Base-by-base conservation (phyloP, 176 grass and related monocot species). In the Leersia perrieri region DNA sequence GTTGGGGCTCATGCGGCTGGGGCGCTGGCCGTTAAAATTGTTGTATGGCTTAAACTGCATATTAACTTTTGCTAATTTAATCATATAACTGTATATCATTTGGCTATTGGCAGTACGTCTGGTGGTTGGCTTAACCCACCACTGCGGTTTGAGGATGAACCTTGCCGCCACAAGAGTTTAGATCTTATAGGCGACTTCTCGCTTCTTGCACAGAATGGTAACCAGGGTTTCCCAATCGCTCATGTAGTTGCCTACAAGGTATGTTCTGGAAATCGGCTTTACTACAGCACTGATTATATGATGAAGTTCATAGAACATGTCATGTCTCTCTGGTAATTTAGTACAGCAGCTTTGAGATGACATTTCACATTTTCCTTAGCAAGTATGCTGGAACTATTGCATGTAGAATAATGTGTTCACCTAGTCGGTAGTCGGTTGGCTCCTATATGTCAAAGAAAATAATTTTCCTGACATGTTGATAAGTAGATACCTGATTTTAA, bases 191-290 rank as follows among this genome's bases (percentile, higher is more conserved):
- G 96, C 15, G 96, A 98, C 60, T 89, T 95, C 57, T 98, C 96
- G 36, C 90, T 98, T 73, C 69, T 98, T 85, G 95, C 92, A 45
- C 86, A 87, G 68, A 93, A 91, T 82, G 96, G 96, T 49, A 93
- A 89, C 63, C 88, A 87, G 76, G 96, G 96, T 28, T 90, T 98
- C 84, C 90, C 88, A 27, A 25, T 89, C 23, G 88, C 90, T 67
- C 92, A 91, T 87, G 83, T 98, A 73, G 73, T 94, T 90, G 90
- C 92, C 11, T 98, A 93, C 72, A 98, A 93, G 96, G 96, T 98
- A 84, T 74, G 77, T 75, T 85, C 10, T 77, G 60, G 22, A n/a
- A 14, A 69, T 89, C 84, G 20, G 40, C 16, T 73, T 27, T 38
- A 64, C 20, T 16, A 9, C 13, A 33, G 5, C 45, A 41, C 42